Base-by-base conservation (phyloP, 2,329 filamentous ascomycete species). In the Aspergillus brunneoviolaceus region DNA sequence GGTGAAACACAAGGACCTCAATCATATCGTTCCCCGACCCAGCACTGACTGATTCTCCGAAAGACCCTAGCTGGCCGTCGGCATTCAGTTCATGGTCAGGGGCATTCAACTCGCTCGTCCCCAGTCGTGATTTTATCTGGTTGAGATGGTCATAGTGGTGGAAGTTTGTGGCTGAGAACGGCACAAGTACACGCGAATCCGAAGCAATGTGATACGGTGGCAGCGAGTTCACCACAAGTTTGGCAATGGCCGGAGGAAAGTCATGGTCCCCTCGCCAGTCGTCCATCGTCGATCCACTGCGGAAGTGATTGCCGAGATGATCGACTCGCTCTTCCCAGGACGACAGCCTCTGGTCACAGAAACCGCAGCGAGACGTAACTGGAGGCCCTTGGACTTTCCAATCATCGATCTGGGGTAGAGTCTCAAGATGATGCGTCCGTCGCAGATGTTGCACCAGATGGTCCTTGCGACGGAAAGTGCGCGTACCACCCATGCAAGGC, bases 141-240 rank as follows among this genome's bases (percentile, higher is more conserved):
- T 59, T 56, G 25, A 63, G 59, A 35, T 67, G 64, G 49, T 67
- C 62, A n/a, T 45, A 45, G 16, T 45, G 39, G 39, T 45, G 39
- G 16, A 45, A 45, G 16, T 16, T n/a, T 6, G 39, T 45, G 5
- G 62, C 65, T 2, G 66, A 68, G 33, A 69, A 68, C 7, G 64
- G 64, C 5, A 68, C 53, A 21, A 68, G 53, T 14, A 52, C 58
- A 19, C 55, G 55, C 1, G 64, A 62, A 42, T 68, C 67, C 12
- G 55, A 54, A 2, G 53, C 63, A 11, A 69, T 54, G 2, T 65
- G 57, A 25, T 67, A 68, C 9, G 67, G 65, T 5, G 67, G 65
- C 19, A 65, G 55, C 5, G 62, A 62, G 33, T 66, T 62, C 31
- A 53, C 60, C 0, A 68, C 47, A 29, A 62, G 62, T 10, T 59